Evolutionary conservation across 169 alveolate species (phyloP).

Genomic region (Cryptosporidium ubiquitum): DNA sequence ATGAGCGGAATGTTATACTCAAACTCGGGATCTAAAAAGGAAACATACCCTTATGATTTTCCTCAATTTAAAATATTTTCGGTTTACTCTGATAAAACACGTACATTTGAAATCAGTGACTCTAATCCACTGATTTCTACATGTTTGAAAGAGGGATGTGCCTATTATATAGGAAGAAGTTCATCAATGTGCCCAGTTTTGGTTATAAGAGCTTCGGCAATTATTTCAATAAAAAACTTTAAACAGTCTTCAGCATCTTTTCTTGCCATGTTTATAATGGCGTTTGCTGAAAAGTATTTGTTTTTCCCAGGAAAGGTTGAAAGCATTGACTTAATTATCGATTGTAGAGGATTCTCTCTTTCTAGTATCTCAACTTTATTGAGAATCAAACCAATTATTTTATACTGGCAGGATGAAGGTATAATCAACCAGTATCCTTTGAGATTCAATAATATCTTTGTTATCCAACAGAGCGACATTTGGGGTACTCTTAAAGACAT

Average conservation of each 20-base stretch:
- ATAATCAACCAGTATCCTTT: constrained; percentile 49
- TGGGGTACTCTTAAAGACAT: constrained; percentile 49
- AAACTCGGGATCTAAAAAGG: background rate
- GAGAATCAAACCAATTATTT: constrained; percentile 30
- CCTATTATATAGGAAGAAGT: constrained; percentile 69
- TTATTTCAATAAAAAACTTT: constrained; percentile 38
- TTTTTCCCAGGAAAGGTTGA: constrained; percentile 62
- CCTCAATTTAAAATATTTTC: constrained; percentile 36
- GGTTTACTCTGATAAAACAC: constrained; percentile 20
- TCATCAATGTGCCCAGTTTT: constrained; percentile 19
- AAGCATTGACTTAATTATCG: constrained; percentile 33
- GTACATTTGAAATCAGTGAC: constrained; percentile 38
- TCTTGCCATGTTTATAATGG: constrained; percentile 39
- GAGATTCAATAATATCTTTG: constrained; percentile 20
- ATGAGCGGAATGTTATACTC: background rate
- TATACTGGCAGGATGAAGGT: constrained; percentile 58
- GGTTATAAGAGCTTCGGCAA: constrained; percentile 24
- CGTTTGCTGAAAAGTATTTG: constrained; percentile 58
- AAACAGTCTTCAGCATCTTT: constrained; percentile 60
- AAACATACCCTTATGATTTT: constrained; percentile 30
- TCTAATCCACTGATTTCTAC: constrained; percentile 24
- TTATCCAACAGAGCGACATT: constrained; percentile 6
- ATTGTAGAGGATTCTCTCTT: constrained; percentile 49
- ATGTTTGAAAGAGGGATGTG: constrained; percentile 57
- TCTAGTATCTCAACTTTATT: constrained; percentile 16